Evolutionary conservation across 305 asterid genomes (phyloP).

Genomic region (Plantago coronopus): DNA sequence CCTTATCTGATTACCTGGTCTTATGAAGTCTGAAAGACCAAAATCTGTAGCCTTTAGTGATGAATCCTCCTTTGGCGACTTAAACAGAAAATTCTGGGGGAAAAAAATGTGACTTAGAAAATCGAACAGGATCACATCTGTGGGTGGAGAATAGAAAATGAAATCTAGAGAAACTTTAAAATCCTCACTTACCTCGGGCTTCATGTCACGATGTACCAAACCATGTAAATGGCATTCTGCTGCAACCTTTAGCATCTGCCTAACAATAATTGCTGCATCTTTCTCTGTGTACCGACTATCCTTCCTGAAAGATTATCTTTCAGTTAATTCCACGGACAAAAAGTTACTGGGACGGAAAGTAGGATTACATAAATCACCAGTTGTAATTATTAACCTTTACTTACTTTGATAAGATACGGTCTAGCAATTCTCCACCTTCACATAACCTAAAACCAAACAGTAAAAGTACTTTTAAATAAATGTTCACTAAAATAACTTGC

Average conservation of each 20-base stretch:
- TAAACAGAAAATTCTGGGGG: constrained; percentile 85
- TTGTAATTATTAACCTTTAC: constrained; percentile 17
- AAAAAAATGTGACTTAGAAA: constrained; percentile 28
- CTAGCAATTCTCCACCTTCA: constrained; percentile 83
- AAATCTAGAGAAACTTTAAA: background rate
- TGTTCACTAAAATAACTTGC: constrained; percentile 11
- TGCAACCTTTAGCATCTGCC: constrained; percentile 98
- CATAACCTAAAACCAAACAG: constrained; percentile 47
- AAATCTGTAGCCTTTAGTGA: constrained; percentile 77
- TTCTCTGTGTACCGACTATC: constrained; percentile 94
- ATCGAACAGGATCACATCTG: constrained; percentile 20
- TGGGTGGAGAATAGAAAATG: background rate
- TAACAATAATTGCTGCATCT: constrained; percentile 90
- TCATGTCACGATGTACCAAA: constrained; percentile 98
- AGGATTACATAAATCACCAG: constrained; percentile 6
- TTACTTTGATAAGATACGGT: constrained; percentile 91
- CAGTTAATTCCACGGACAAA: constrained; percentile 16
- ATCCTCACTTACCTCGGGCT: constrained; percentile 74
- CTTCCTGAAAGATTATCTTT: constrained; percentile 53
- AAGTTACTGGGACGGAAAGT: constrained; percentile 9
- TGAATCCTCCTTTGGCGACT: constrained; percentile 79
- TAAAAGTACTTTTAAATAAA: constrained; percentile 20
- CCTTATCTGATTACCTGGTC: constrained; percentile 54
- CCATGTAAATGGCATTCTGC: constrained; percentile 99
- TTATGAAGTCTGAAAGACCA: constrained; percentile 81